Percentiles rank a stretch among this genome's conserved stretches.
phyloP scores from a whole-genome alignment of 2,329 filamentous ascomycete genomes.

The Thermochaetoides dissita region DNA sequence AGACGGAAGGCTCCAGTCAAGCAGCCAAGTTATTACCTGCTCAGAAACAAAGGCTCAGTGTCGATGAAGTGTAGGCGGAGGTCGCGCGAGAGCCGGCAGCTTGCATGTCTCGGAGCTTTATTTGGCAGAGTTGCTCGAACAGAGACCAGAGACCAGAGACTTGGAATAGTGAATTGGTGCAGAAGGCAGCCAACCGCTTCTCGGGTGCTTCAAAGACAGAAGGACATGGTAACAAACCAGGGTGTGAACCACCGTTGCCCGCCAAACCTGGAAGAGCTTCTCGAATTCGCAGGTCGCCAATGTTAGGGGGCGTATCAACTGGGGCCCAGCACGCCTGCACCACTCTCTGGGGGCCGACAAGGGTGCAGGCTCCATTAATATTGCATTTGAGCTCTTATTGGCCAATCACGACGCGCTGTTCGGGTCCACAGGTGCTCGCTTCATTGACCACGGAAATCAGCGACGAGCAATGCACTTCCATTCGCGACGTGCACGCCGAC shows the following conservation, averaged over 20 bases:
- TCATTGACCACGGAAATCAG: not conserved
- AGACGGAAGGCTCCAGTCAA: no score
- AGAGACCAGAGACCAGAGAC: no score
- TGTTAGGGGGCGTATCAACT: not conserved
- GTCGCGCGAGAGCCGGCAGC: not conserved
- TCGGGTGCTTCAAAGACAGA: not conserved
- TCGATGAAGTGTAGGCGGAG: not conserved
- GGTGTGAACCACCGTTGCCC: conserved; percentile 3
- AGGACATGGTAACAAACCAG: not conserved
- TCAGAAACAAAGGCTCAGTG: not conserved
- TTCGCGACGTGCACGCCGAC: no score
- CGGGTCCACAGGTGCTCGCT: conserved; percentile 2
- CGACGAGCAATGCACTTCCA: no score
- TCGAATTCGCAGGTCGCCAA: conserved; percentile 4
- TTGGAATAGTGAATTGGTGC: not conserved
- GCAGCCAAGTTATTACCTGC: no score
- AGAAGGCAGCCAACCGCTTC: conserved; percentile 1
- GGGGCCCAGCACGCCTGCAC: conserved; percentile 1
- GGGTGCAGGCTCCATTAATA: conserved; percentile 6
- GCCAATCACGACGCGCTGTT: conserved; percentile 3
- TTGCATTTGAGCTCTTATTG: conserved; percentile 3
- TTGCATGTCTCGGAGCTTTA: not conserved
- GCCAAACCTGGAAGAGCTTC: conserved; percentile 3
- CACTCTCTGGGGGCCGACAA: not conserved
- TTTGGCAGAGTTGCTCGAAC: not conserved